Evolutionary conservation across 177 flowering plant species (phyloP), one percentile per base, ranked within the genome.

Genomic region (Vitis hybrid): DNA sequence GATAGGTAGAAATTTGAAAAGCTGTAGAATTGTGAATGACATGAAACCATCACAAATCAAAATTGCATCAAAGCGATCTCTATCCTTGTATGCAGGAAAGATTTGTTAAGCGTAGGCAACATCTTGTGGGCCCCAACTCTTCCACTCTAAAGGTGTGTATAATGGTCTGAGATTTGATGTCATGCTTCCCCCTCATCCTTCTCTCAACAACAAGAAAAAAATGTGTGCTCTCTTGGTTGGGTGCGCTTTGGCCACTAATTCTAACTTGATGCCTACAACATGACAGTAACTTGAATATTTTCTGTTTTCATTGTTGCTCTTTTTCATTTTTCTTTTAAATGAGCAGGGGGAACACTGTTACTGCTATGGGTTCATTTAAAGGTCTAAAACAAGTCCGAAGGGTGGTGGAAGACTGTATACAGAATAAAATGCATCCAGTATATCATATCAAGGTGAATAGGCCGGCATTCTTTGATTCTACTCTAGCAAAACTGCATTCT

Each of bases 311-410:
- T 33, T 33, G 1, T 33, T 33, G 45, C 5, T 13, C 14, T 58
- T 10, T 60, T 9, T 49, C 51, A 3, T 55, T 73, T 33, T 65
- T 53, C 62, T 78, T 67, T 10, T 66, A 2, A 70, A 70, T 73
- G 48, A 56, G 57, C 73, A 93, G 98, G 99, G 99, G 98, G 71
- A 88, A 86, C 70, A 90, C 97, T 16, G 98, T 92, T 69, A 83
- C 99, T 76, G 95, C 97, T 49, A 95, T 95, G 99, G 99, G 99
- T 55, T 85, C 97, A 59, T 89, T 80, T 67, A 93, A 93, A 79
- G 97, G 94, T 62, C 78, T 95, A 58, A 95, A 95, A 79, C 97
- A 91, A 84, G 89, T 92, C 9, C 84, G 97, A 67, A 90, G 70
- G 80, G 81, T 95, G 67, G 97, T 92, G 39, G 99, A 91, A 76